Percentiles rank a stretch among this genome's conserved stretches.
Conservation (phyloP, 1,284 basidiomycete genomes). For the Boletus semigastroideus region DNA sequence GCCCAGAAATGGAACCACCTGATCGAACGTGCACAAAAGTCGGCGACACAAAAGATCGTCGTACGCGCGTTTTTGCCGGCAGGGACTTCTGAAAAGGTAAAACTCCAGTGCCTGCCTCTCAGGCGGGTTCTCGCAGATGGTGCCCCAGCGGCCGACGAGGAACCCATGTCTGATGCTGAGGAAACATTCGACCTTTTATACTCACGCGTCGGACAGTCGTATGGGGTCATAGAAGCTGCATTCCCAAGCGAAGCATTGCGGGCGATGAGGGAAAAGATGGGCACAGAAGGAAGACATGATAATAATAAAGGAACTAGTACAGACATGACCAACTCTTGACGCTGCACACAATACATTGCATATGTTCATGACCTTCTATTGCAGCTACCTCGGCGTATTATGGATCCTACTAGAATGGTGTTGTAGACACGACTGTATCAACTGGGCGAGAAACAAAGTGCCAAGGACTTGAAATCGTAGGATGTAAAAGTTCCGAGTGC, state of each 20-base stretch:
- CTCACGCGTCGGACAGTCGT: constrained; percentile 20
- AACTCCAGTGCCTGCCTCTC: constrained; percentile 29
- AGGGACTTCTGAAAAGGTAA: constrained; percentile 27
- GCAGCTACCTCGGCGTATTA: constrained; percentile 5
- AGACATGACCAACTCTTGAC: background rate
- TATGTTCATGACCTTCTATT: constrained; percentile 3
- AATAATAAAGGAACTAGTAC: background rate
- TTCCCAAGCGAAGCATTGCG: constrained; percentile 23
- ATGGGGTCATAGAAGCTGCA: constrained; percentile 22
- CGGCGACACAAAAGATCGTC: constrained; percentile 22
- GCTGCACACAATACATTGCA: too few relatives aligned
- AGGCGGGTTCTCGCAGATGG: constrained; percentile 15
- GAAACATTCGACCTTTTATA: constrained; percentile 30
- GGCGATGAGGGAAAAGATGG: constrained; percentile 12
- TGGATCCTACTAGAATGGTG: background rate
- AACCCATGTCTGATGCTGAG: constrained; percentile 17
- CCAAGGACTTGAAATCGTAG: constrained; percentile 11
- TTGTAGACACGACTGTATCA: constrained; percentile 1
- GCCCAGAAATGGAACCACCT: constrained; percentile 27
- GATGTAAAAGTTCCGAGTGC: constrained; percentile 13
- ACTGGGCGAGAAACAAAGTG: constrained; percentile 2
- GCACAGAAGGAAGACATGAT: background rate
- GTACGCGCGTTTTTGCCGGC: constrained; percentile 32
- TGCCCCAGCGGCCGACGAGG: constrained; percentile 10
- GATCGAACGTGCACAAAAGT: constrained; percentile 30